Percentiles rank a stretch among this genome's conserved stretches.
Evolutionary conservation across 805 yeast genomes (phyloP).

Genomic region (Isabelozyma gotoi): DNA sequence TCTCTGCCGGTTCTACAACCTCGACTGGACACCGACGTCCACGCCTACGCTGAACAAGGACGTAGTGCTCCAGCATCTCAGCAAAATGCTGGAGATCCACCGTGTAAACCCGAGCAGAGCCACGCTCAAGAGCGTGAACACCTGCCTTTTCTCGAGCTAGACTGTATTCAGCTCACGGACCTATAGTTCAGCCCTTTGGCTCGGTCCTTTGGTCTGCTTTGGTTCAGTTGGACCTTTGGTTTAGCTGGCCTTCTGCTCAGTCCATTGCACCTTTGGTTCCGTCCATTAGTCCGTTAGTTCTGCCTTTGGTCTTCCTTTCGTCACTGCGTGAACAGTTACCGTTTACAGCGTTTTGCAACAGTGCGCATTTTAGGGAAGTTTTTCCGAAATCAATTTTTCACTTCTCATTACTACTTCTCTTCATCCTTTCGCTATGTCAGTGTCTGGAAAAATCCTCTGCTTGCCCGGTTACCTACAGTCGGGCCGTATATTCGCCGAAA

Average conservation of each 20-base stretch:
- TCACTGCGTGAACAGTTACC: too few relatives aligned
- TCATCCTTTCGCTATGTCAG: neutral
- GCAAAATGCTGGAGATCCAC: constrained; percentile 44
- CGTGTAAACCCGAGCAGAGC: constrained; percentile 75
- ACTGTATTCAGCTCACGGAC: too few relatives aligned
- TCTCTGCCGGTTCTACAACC: constrained; percentile 45
- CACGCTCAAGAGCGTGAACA: constrained; percentile 70
- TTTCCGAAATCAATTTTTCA: too few relatives aligned
- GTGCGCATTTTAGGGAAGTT: too few relatives aligned
- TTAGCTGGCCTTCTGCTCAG: too few relatives aligned
- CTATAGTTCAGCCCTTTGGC: too few relatives aligned
- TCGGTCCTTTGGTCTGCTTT: too few relatives aligned
- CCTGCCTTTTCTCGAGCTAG: constrained; percentile 38
- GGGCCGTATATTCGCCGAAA: constrained; percentile 31
- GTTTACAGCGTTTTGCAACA: too few relatives aligned
- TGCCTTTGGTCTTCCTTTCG: too few relatives aligned
- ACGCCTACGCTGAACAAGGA: constrained; percentile 44
- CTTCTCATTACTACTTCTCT: neutral
- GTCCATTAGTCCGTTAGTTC: too few relatives aligned
- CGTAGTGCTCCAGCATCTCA: constrained; percentile 55
- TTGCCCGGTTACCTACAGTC: constrained; percentile 42
- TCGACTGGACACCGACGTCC: constrained; percentile 34
- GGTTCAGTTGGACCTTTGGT: too few relatives aligned
- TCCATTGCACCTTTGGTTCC: too few relatives aligned
- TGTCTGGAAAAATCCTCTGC: constrained; percentile 16